Percentiles rank a stretch among this genome's conserved stretches.
phyloP scores from a whole-genome alignment of 2,329 filamentous ascomycete species.

The Teratosphaeria destructans region DNA sequence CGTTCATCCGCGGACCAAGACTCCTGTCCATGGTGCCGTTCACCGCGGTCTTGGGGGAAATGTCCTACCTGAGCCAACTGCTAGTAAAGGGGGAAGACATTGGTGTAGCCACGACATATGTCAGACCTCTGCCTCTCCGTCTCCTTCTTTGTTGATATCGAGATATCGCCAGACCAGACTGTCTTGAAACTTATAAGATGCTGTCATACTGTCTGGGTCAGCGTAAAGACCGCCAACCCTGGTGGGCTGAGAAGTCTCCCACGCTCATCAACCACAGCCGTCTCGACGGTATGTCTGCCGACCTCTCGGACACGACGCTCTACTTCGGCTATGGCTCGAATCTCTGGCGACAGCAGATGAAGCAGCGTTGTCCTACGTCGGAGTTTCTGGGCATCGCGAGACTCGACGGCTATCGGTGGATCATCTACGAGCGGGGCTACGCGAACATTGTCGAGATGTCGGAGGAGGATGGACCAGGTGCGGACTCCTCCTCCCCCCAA shows the following conservation, averaged over 20 bases:
- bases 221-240: neutral
- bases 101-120: neutral
- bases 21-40: too few species aligned
- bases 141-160: too few species aligned
- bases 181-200: neutral
- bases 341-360: constrained; percentile 57
- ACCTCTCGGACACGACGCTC: neutral
- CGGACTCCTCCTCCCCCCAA: neutral
- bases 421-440: constrained; percentile 57
- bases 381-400: constrained; percentile 47
- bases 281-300: neutral
- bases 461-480: neutral
- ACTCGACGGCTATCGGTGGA: constrained; percentile 50
- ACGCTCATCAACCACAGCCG: neutral
- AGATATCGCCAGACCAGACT: neutral
- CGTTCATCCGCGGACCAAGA: too few species aligned
- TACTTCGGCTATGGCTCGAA: constrained; percentile 68
- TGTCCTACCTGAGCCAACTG: too few species aligned
- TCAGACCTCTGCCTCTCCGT: neutral
- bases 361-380: constrained; percentile 46
- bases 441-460: constrained; percentile 50
- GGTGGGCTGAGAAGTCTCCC: neutral
- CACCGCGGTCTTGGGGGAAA: too few species aligned
- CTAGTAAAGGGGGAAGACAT: too few species aligned
- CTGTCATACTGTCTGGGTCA: neutral